A percentile compares a stretch with the other conserved stretches of the same genome.
Conservation (phyloP, 164 flowering plant genomes). For the Vitis amurensis region DNA sequence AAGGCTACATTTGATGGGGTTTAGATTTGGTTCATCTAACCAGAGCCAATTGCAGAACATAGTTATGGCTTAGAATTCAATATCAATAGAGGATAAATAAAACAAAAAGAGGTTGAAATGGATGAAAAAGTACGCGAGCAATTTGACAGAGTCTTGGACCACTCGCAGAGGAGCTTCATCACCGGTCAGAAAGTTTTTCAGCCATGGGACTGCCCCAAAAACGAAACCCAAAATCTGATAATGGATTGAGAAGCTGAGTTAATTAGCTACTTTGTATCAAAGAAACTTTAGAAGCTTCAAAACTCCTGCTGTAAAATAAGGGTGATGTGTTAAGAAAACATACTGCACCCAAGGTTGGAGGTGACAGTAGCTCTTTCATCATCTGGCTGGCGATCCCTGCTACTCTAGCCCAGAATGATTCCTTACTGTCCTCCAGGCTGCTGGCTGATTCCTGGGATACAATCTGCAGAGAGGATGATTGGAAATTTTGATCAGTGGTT, state of each 20-base stretch:
- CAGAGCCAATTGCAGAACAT: too few species aligned
- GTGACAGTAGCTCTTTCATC: slow-evolving; percentile 70
- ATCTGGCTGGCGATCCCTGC: slow-evolving; percentile 42
- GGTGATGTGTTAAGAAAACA: slow-evolving; percentile 23
- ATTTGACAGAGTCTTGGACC: slow-evolving; percentile 63
- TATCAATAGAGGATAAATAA: too few species aligned
- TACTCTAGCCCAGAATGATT: slow-evolving; percentile 30
- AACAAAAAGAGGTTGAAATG: too few species aligned
- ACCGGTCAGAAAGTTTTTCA: slow-evolving; percentile 73
- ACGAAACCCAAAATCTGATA: slow-evolving; percentile 70
- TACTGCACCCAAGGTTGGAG: slow-evolving; percentile 83
- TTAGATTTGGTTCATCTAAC: neutral
- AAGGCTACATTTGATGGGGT: too few species aligned
- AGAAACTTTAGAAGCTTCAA: neutral
- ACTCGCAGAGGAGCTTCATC: slow-evolving; percentile 75
- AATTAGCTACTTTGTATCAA: neutral
- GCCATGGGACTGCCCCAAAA: slow-evolving; percentile 68
- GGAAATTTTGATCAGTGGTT: neutral
- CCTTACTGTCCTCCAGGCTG: slow-evolving; percentile 6
- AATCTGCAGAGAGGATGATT: slow-evolving; percentile 13
- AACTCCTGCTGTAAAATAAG: neutral
- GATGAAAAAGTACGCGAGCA: slow-evolving; percentile 67
- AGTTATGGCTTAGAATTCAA: too few species aligned
- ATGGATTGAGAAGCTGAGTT: neutral
- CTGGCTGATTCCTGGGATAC: slow-evolving; percentile 11